Evolutionary conservation across 1,139 yeast genomes (phyloP).

Genomic region (Geotrichum citri-aurantii): DNA sequence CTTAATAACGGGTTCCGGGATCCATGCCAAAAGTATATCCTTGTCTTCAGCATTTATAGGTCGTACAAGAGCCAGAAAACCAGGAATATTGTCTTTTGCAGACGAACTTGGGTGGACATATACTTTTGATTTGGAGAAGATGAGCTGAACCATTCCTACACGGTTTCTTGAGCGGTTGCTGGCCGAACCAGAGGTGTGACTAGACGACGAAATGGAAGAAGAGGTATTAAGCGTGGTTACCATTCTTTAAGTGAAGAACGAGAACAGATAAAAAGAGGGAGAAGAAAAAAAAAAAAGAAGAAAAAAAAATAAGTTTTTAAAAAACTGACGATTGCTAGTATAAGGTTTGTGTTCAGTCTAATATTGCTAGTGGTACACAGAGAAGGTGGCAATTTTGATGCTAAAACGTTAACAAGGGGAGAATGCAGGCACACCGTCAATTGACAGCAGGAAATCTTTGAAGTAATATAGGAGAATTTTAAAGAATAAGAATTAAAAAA

Average conservation of each 20-base stretch:
- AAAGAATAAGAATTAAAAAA: too few relatives aligned
- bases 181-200: neutral
- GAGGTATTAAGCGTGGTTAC: neutral
- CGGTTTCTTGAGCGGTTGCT: neutral
- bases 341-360: neutral
- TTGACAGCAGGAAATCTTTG: neutral
- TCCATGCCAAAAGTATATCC: conserved; percentile 66
- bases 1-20: conserved; percentile 57
- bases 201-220: neutral
- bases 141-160: conserved; percentile 29
- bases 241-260: neutral
- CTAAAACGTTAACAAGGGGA: neutral
- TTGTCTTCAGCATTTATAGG: conserved; percentile 48
- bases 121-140: conserved; percentile 44
- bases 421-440: neutral
- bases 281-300: neutral
- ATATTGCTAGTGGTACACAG: neutral
- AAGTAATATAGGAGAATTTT: neutral
- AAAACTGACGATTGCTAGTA: neutral
- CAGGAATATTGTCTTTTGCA: conserved; percentile 70
- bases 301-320: neutral
- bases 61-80: conserved; percentile 60
- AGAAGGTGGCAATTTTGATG: neutral
- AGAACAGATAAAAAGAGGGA: too few relatives aligned
- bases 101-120: conserved; percentile 76